Percentiles rank a stretch among this genome's conserved stretches.
Conservation (phyloP, 345 rosid species). For the Theobroma cacao region DNA sequence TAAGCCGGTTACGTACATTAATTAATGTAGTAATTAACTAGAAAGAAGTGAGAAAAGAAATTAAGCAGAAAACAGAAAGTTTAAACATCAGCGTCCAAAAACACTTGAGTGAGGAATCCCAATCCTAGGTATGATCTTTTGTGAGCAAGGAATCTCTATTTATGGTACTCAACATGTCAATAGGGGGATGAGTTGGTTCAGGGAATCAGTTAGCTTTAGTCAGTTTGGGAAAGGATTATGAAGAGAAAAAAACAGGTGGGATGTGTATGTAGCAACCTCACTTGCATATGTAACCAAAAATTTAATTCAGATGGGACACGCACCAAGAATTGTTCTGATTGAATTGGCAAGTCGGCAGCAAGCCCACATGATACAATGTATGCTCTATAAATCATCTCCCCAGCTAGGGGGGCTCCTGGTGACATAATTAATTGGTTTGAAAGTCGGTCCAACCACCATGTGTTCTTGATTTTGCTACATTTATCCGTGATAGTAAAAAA, state of each 20-base stretch:
- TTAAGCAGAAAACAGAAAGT: not conserved
- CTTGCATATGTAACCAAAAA: not conserved
- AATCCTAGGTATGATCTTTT: not conserved
- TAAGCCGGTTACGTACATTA: not conserved
- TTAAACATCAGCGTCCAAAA: not conserved
- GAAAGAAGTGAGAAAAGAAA: not conserved
- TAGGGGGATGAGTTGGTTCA: not conserved
- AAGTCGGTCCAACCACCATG: slow-evolving; percentile 12
- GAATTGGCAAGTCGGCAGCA: slow-evolving; percentile 2
- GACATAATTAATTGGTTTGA: not conserved
- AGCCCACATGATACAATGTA: not conserved
- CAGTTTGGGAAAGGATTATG: not conserved
- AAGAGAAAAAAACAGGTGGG: not conserved
- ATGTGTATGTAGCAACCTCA: not conserved
- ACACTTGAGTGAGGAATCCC: not conserved
- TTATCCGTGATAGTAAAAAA: not conserved
- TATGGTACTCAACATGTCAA: not conserved
- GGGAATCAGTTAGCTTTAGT: not conserved
- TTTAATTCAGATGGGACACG: slow-evolving; percentile 3
- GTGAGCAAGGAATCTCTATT: not conserved
- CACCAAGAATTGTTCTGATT: not conserved
- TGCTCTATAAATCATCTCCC: not conserved
- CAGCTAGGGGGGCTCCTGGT: not conserved
- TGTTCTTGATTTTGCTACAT: not conserved
- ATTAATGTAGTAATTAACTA: not conserved